Percentiles rank a stretch among this genome's conserved stretches.
Conservation (phyloP, 2,329 filamentous ascomycete species). For the Botrytis galanthina region DNA sequence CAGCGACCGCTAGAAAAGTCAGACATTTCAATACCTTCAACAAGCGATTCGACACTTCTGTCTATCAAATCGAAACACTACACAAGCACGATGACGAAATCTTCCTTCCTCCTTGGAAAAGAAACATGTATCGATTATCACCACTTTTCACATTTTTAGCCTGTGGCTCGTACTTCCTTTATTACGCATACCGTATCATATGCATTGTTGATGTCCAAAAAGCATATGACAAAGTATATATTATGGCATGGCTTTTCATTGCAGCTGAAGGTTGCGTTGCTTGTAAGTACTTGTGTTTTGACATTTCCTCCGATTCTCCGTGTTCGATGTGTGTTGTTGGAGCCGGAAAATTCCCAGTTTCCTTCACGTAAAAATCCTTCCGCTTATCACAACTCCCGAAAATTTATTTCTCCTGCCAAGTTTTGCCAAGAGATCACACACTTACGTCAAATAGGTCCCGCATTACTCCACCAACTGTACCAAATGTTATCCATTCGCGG, state of each 20-base stretch:
- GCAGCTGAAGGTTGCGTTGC: constrained; percentile 53
- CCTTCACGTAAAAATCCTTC: not conserved
- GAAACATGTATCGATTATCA: constrained; percentile 28
- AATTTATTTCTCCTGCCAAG: not conserved
- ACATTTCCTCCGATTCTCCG: not conserved
- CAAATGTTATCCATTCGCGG: constrained; percentile 57
- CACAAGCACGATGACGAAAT: constrained; percentile 29
- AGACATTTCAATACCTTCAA: constrained; percentile 16
- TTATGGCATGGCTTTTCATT: constrained; percentile 57
- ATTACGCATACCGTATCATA: constrained; percentile 51
- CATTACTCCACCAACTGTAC: constrained; percentile 57
- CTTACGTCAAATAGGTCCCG: constrained; percentile 43
- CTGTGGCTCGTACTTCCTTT: constrained; percentile 39
- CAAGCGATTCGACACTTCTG: constrained; percentile 6
- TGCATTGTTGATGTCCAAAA: constrained; percentile 54
- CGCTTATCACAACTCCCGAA: not conserved
- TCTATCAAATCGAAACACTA: constrained; percentile 26
- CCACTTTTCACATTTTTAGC: constrained; percentile 30
- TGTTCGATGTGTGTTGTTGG: not conserved
- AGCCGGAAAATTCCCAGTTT: not conserved
- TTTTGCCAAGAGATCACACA: not conserved
- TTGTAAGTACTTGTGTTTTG: constrained; percentile 23
- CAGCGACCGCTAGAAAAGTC: not conserved
- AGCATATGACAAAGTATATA: constrained; percentile 42
- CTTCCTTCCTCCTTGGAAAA: constrained; percentile 26